Base-by-base conservation (phyloP, 164 flowering plant genomes). In the Hamamelis virginiana region DNA sequence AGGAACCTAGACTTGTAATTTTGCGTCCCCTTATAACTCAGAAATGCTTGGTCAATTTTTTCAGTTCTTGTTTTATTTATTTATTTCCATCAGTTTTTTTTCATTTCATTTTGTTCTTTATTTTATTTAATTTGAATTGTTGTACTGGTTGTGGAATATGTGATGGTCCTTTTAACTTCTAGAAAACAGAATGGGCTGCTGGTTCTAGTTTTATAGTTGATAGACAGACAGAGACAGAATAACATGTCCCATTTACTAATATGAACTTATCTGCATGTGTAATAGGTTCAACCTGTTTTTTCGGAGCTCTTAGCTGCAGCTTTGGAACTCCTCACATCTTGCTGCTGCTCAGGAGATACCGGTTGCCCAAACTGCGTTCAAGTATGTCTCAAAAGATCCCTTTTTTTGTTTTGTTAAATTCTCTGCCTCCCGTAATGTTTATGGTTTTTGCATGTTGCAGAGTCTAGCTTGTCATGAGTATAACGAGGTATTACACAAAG, bases 361-460 rank as follows among this genome's bases (percentile, higher is more conserved):
- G 97, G 97, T 53, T 92, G 99, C 77, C 99, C 97, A 10, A 85
- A 85, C 66, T 95, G 99, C 74, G 66, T 87, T 62, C 99, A 95
- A 70, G 97, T 92, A 41, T 58, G 86, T 73, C 18, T 71, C 63
- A 14, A 8, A 9, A 16, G 58, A 27, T 56, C 51, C 28, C 53
- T 19, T 41, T 9, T 57, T 45, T 66, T 19, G 4, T 33, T 68
- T 48, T 14, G 13, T 4, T n/a, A n/a, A n/a, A n/a, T 68, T 23
- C 23, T 28, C 26, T 56, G 28, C 33, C 21, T 64, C 38, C 4
- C 23, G 21, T 58, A 19, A 65, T 18, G 26, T 48, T 71, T 9
- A 66, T 47, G 26, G 38, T 69, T 70, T 64, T 69, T 68, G 44
- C 18, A 28, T 69, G 47, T 53, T 76, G 71, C 86, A 95, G 97